Percentiles rank a stretch among this genome's conserved stretches.
phyloP scores from a whole-genome alignment of 139 green algal species.

The Chlamydomonas schloesseri region DNA sequence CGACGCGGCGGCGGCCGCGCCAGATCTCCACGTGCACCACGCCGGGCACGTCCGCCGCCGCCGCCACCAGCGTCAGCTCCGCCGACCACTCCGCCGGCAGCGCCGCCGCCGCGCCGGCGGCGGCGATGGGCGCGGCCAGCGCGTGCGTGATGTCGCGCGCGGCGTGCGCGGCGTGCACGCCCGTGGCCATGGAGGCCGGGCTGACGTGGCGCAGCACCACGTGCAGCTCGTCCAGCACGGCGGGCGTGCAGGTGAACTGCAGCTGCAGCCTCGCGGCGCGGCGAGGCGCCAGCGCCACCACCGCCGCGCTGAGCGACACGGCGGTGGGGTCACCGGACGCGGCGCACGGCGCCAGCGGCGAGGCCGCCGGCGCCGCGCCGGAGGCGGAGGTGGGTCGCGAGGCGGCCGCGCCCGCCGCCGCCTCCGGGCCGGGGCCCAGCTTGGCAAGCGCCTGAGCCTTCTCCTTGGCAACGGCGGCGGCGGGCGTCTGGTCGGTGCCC shows the following conservation, averaged over 20 bases:
- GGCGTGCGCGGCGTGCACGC: conserved; percentile 4
- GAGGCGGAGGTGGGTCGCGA: background rate
- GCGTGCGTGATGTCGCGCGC: background rate
- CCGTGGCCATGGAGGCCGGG: conserved; percentile 18
- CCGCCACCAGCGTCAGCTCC: conserved; percentile 8
- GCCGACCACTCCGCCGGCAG: background rate
- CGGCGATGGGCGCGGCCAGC: background rate
- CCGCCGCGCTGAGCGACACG: background rate
- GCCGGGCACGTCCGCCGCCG: conserved; percentile 6
- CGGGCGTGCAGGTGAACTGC: conserved; percentile 2
- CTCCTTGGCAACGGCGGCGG: no score
- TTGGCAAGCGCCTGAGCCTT: no score
- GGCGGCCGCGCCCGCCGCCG: no score
- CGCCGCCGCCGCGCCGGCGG: background rate
- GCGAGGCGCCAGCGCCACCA: background rate
- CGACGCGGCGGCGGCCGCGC: conserved; percentile 23
- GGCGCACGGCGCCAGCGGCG: background rate
- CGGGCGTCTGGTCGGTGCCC: no score
- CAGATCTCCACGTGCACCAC: conserved; percentile 26
- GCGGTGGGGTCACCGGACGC: background rate
- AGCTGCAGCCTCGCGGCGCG: background rate
- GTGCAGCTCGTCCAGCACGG: conserved; percentile 18
- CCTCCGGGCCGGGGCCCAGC: no score
- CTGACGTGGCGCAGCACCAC: conserved; percentile 28
- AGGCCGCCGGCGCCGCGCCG: no score